Base-by-base conservation (phyloP, 176 grass and related monocot species). In the Hyparrhenia diplandra region DNA sequence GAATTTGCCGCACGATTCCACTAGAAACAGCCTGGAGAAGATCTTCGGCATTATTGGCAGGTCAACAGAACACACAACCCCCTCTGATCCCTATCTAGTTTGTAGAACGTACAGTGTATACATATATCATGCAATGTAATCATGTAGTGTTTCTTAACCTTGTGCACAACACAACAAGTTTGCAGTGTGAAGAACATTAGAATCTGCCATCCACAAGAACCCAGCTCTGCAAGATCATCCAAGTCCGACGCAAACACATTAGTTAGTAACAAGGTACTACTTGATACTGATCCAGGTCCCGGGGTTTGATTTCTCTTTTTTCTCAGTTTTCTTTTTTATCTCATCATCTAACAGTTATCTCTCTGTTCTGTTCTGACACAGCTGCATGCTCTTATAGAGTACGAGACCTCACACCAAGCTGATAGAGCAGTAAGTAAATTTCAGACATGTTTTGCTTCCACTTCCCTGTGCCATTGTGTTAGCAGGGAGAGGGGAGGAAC, bases 381-480 rank as follows among this genome's bases (percentile, higher is more conserved):
- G 85, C 16, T 93, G 76, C 93, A 97, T 35, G 93, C 80, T 3
- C 51, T 93, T 25, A 82, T 97, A 72, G 90, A 97, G 86, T 97
- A 89, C 37, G 85, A 89, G 63, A 90, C 83, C 11, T 27, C 64
- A 11, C 79, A 87, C 5, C 88, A 90, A 84, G 93, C 90, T 6
- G 84, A 84, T 2, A 88, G 65, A 32, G 86, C 93, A 21, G 93
- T 97, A 85, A 91, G 90, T 73, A 23, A 28, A 8, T 2, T 75
- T 49, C 16, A 42, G 35, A 10, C 34, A 66, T 5, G n/a, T 5
- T 16, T 39, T 28, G 10, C 8, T 27, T n/a, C 43, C 10, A 18
- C 21, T 12, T 30, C 11, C n/a, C 4, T 21, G 24, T 52, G 16
- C 63, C n/a, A 27, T 3, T 12, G 5, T n/a, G n/a, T n/a, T n/a